Percentiles rank a stretch among this genome's conserved stretches.
phyloP scores from a whole-genome alignment of 2,329 filamentous ascomycete genomes.

The Scleromitrula shiraiana region DNA sequence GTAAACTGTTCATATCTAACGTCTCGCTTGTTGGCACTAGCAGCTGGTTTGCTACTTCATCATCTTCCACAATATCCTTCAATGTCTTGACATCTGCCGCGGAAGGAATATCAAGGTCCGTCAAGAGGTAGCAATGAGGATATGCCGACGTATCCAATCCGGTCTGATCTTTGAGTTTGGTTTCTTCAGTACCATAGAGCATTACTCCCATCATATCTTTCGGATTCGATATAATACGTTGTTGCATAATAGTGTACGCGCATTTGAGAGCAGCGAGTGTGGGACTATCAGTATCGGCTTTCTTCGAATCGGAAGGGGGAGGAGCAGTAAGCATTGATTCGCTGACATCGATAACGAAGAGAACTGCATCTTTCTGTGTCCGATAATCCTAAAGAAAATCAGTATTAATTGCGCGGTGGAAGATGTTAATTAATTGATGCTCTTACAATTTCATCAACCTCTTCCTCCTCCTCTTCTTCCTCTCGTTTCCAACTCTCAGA shows the following conservation, averaged over 20 bases:
- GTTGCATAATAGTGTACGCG: slow-evolving; percentile 92
- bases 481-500: slow-evolving; percentile 30
- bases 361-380: slow-evolving; percentile 90
- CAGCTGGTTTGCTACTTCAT: slow-evolving; percentile 60
- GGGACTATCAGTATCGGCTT: slow-evolving; percentile 69
- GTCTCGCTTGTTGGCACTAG: slow-evolving; percentile 61
- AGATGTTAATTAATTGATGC: slow-evolving; percentile 12
- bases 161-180: slow-evolving; percentile 63
- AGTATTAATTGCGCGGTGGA: background rate
- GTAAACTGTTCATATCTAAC: slow-evolving; percentile 76
- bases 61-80: slow-evolving; percentile 68
- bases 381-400: slow-evolving; percentile 62
- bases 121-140: slow-evolving; percentile 86
- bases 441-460: slow-evolving; percentile 54
- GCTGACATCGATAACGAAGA: slow-evolving; percentile 92
- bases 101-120: slow-evolving; percentile 78
- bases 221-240: slow-evolving; percentile 94
- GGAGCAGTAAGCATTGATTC: slow-evolving; percentile 72
- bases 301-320: slow-evolving; percentile 58
- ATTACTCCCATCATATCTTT: slow-evolving; percentile 96
- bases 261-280: slow-evolving; percentile 83
- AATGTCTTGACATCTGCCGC: slow-evolving; percentile 80
- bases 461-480: slow-evolving; percentile 64
- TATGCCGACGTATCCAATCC: slow-evolving; percentile 55
- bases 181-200: slow-evolving; percentile 81